Evolutionary conservation across 2,329 filamentous ascomycete genomes (phyloP), one percentile per base, ranked within the genome.

Genomic region (Cyanodermella asteris): DNA sequence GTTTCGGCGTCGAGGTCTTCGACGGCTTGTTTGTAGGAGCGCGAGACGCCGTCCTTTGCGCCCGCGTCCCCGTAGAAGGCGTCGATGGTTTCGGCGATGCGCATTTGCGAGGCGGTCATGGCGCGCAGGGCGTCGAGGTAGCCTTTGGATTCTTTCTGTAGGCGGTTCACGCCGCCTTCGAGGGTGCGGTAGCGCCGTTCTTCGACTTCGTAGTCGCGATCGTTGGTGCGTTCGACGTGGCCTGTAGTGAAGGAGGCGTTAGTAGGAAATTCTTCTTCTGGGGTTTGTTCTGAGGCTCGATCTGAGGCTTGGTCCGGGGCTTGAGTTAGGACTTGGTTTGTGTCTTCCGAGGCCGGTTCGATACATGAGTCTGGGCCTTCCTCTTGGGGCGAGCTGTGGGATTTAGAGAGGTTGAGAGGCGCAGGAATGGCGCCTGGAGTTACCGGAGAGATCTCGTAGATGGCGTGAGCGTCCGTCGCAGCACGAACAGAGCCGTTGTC

Each of bases 81-180:
- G 53, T 97, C 87, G 51, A 97, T 97, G 12, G 87, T 97, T 51
- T 97, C 87, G 36, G 87, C 87, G 49, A 97, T 94, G 44, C 84
- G 74, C 84, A 97, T 94, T 54, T 97, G 87, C 27, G 82, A 93
- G 26, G 87, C 84, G 10, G 87, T 97, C 87, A 97, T 97, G 38
- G 87, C 84, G 70, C 87, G 69, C 40, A 97, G 60, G 11, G 81
- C 91, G 54, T 97, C 90, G 27, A 97, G 60, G 47, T 97, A 97
- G 28, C 90, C 90, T 52, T 93, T 94, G 24, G 90, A 82, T 55
- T 97, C 87, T 49, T 93, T 94, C 46, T 94, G 87, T 42, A 97
- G 56, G 38, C 84, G 72, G 41, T 78, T 69, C 16, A 84, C 80
- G 10, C 90, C 87, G 5, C 82, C 72, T 51, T 97, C 87, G 80